phyloP scores from a whole-genome alignment of 164 flowering plant genomes.

The Kingdonia uniflora region DNA sequence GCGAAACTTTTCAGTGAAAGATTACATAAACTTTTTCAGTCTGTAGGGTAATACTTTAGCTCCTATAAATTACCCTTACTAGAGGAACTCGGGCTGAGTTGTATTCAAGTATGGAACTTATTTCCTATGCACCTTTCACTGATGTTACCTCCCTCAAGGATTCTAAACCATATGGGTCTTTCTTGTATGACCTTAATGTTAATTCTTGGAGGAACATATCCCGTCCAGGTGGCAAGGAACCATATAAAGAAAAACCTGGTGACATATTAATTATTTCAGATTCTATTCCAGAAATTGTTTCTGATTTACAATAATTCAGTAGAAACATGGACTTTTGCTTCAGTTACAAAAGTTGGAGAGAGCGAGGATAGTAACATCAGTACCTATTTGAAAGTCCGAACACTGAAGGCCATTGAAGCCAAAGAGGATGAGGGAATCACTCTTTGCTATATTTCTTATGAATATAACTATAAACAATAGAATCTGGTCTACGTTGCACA shows the following conservation, averaged over 20 bases:
- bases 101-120: slow-evolving; percentile 32
- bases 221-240: slow-evolving; percentile 21
- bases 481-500: slow-evolving; percentile 41
- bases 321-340: slow-evolving; percentile 31
- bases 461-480: slow-evolving; percentile 40
- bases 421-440: slow-evolving; percentile 13
- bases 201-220: slow-evolving; percentile 44
- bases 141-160: slow-evolving; percentile 22
- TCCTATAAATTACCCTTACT: slow-evolving; percentile 39
- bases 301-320: slow-evolving; percentile 30
- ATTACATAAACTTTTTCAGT: slow-evolving; percentile 44
- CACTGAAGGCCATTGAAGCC: slow-evolving; percentile 20
- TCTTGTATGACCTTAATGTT: slow-evolving; percentile 29
- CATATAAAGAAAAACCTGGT: slow-evolving; percentile 41
- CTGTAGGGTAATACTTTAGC: slow-evolving; percentile 34
- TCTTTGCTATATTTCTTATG: slow-evolving; percentile 35
- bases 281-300: slow-evolving; percentile 29
- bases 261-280: slow-evolving; percentile 49
- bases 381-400: slow-evolving; percentile 26
- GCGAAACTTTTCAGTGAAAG: slow-evolving; percentile 32
- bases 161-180: slow-evolving; percentile 11
- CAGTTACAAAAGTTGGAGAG: slow-evolving; percentile 14
- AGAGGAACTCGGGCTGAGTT: slow-evolving; percentile 52
- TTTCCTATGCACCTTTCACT: slow-evolving; percentile 38
- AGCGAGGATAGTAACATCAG: slow-evolving; percentile 8